Evolutionary conservation across 768 basidiomycete species (phyloP).

Genomic region (Tubosaeta sp.): DNA sequence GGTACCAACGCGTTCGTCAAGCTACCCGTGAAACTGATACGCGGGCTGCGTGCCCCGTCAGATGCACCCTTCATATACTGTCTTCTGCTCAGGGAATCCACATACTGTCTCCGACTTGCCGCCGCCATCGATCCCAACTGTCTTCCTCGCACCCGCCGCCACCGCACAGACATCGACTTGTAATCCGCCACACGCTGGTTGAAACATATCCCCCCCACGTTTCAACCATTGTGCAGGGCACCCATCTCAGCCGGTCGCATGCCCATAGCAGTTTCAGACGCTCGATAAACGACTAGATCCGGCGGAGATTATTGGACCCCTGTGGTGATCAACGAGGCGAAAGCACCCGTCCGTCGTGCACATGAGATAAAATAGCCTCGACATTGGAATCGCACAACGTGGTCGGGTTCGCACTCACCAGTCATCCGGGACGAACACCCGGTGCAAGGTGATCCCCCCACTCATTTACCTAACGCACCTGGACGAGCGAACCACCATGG

Average conservation of each 20-base stretch:
- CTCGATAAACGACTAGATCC: conserved; percentile 6
- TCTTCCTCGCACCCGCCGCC: conserved; percentile 24
- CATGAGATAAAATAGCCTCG: neutral
- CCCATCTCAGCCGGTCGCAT: neutral
- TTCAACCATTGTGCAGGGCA: neutral
- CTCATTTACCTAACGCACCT: too few relatives aligned
- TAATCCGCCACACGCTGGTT: conserved; percentile 5
- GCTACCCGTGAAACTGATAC: neutral
- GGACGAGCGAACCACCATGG: too few relatives aligned
- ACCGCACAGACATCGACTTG: conserved; percentile 17
- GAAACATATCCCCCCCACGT: conserved; percentile 9
- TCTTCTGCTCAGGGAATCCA: conserved; percentile 7
- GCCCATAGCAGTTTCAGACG: neutral
- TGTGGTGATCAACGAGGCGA: neutral
- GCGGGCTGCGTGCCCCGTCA: neutral
- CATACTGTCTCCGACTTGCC: conserved; percentile 6
- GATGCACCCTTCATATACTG: too few relatives aligned
- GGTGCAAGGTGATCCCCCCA: neutral
- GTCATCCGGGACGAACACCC: too few relatives aligned
- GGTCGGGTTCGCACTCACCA: too few relatives aligned
- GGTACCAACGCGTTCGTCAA: too few relatives aligned
- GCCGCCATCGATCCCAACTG: neutral
- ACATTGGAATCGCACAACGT: neutral
- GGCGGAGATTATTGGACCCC: conserved; percentile 16
- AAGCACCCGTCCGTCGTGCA: neutral